Conservation (phyloP, 2,329 filamentous ascomycete genomes). For the Cryphonectria parasitica region DNA sequence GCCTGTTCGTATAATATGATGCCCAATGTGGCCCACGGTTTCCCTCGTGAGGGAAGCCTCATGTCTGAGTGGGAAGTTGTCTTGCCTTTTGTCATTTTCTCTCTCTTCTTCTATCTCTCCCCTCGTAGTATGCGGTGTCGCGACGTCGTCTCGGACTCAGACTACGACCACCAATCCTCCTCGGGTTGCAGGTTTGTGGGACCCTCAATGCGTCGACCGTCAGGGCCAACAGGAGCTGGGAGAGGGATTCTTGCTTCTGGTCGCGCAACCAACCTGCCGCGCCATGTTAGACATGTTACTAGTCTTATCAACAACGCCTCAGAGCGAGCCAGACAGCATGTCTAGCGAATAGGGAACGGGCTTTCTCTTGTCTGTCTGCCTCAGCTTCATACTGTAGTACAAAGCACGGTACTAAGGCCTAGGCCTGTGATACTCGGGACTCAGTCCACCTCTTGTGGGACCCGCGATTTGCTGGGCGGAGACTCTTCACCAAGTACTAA, state of each 20-base stretch:
- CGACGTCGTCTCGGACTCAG: not conserved
- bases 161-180: no score
- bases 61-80: not conserved
- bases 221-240: no score
- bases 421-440: not conserved
- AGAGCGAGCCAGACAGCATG: not conserved
- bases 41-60: not conserved
- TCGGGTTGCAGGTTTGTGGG: not conserved
- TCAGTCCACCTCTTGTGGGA: not conserved
- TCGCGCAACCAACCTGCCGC: conserved; percentile 1
- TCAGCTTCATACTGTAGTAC: not conserved
- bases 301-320: conserved; percentile 7
- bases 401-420: not conserved
- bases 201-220: not conserved
- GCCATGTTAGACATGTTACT: conserved; percentile 10
- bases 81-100: not conserved
- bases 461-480: not conserved
- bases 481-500: not conserved
- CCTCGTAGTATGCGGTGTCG: no score
- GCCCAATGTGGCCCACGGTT: not conserved
- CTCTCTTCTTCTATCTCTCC: no score
- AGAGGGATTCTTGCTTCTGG: not conserved
- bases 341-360: not conserved
- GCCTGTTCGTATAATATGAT: not conserved
- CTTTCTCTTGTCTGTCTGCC: not conserved